Evolutionary conservation across 352 stramenopile genomes (phyloP).

Genomic region (Phytophthora rubi): DNA sequence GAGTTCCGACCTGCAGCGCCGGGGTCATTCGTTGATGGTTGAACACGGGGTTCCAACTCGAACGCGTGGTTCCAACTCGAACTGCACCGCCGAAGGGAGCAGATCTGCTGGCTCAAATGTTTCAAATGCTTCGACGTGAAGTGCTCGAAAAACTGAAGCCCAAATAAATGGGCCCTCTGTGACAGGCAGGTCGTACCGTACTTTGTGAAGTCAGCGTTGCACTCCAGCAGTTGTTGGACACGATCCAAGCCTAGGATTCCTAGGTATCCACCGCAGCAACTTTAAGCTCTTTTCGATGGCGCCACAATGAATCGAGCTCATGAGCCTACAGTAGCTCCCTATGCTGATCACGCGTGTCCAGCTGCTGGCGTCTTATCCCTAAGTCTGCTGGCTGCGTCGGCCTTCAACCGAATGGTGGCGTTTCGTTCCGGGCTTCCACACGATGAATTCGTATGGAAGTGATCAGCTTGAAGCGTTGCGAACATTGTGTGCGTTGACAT

Average conservation of each 20-base stretch:
- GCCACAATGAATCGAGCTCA: not conserved
- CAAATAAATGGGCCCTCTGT: not conserved
- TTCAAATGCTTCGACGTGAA: not conserved
- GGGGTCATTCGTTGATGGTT: not conserved
- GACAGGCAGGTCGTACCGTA: not conserved
- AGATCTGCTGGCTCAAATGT: not conserved
- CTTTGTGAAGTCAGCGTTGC: not conserved
- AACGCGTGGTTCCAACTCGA: constrained; percentile 2
- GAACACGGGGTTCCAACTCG: too few relatives aligned
- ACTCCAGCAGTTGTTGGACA: not conserved
- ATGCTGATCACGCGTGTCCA: too few relatives aligned
- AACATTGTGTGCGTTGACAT: too few relatives aligned
- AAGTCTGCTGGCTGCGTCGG: too few relatives aligned
- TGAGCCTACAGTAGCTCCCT: too few relatives aligned
- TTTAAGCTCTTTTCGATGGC: not conserved
- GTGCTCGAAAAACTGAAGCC: not conserved
- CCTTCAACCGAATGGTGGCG: not conserved
- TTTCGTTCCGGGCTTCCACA: not conserved
- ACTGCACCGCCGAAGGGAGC: not conserved
- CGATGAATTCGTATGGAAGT: too few relatives aligned
- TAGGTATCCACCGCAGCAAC: not conserved
- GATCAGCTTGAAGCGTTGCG: too few relatives aligned
- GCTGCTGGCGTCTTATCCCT: too few relatives aligned
- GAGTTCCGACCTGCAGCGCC: constrained; percentile 11
- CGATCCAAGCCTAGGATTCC: not conserved